These are phyloP conservation scores for Fusarium goolgardi DNA, from an alignment of 2,329 filamentous ascomycete genomes.

Conservation along the genomic window DNA sequence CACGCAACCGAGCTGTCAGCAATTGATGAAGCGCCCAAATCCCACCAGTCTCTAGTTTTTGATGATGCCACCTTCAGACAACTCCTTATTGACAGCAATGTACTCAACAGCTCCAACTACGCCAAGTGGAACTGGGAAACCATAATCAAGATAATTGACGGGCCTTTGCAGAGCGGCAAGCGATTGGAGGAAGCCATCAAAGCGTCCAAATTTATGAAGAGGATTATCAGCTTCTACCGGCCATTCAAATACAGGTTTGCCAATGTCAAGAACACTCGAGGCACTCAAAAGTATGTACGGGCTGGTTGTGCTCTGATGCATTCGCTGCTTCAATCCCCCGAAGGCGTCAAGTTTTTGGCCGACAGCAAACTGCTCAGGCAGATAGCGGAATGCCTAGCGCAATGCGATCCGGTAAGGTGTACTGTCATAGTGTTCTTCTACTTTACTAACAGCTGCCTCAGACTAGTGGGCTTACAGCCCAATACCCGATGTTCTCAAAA, in stretches of 20 bases:
- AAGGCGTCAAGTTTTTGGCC: conserved; percentile 85
- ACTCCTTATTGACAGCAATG: conserved; percentile 79
- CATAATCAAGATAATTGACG: conserved; percentile 90
- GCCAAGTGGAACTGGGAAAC: conserved; percentile 98
- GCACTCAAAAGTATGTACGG: conserved; percentile 92
- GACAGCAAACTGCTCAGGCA: conserved; percentile 95
- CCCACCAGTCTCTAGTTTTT: conserved; percentile 58
- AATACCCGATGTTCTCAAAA: conserved; percentile 87
- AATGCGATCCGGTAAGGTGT: conserved; percentile 82
- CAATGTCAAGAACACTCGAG: conserved; percentile 87
- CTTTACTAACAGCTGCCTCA: conserved; percentile 49
- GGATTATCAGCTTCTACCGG: conserved; percentile 92
- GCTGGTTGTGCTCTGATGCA: conserved; percentile 90
- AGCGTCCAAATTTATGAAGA: conserved; percentile 95
- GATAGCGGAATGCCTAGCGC: conserved; percentile 93
- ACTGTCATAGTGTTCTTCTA: background rate
- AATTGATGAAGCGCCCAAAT: conserved; percentile 68
- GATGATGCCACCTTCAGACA: conserved; percentile 74
- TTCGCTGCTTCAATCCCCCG: conserved; percentile 83
- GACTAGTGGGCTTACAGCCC: conserved; percentile 80
- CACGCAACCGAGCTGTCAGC: conserved; percentile 61
- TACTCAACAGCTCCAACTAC: conserved; percentile 89
- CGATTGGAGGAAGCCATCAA: conserved; percentile 93
- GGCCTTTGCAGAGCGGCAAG: conserved; percentile 89
- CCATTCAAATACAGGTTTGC: conserved; percentile 98